Conservation (phyloP, 257 asterid species). For the Lycium barbarum region DNA sequence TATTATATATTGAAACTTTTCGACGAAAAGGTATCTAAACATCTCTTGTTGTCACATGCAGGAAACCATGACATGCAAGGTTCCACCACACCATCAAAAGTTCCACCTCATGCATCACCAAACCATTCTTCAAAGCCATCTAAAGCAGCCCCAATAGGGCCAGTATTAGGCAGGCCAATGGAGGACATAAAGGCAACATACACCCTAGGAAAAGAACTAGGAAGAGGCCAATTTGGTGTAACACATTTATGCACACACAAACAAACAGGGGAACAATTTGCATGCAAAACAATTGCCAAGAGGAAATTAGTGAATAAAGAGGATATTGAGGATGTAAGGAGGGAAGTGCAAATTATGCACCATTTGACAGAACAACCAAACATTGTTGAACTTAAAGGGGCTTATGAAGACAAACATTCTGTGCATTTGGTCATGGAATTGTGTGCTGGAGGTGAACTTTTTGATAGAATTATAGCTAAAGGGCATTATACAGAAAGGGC, state of each 20-base stretch:
- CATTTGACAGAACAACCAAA: conserved; percentile 67
- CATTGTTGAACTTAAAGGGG: conserved; percentile 67
- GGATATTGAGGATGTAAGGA: conserved; percentile 65
- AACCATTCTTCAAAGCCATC: conserved; percentile 35
- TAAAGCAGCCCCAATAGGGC: conserved; percentile 50
- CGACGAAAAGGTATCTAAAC: not conserved
- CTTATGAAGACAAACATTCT: conserved; percentile 68
- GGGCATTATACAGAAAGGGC: conserved; percentile 73
- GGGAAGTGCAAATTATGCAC: conserved; percentile 78
- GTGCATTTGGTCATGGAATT: conserved; percentile 69
- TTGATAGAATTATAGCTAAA: conserved; percentile 61
- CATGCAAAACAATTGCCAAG: conserved; percentile 73
- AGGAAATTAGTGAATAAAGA: conserved; percentile 63
- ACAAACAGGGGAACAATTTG: conserved; percentile 61
- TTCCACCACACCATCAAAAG: conserved; percentile 9
- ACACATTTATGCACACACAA: conserved; percentile 64
- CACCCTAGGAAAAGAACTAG: conserved; percentile 70
- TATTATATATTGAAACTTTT: not conserved
- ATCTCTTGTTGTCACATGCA: not conserved
- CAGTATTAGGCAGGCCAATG: conserved; percentile 70
- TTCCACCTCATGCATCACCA: conserved; percentile 40
- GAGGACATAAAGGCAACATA: conserved; percentile 54
- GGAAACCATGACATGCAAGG: conserved; percentile 26
- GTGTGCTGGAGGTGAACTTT: conserved; percentile 74
- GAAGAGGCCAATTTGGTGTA: conserved; percentile 66